Conservation (phyloP, 495 filamentous ascomycete species). For the Aspergillus steynii region DNA sequence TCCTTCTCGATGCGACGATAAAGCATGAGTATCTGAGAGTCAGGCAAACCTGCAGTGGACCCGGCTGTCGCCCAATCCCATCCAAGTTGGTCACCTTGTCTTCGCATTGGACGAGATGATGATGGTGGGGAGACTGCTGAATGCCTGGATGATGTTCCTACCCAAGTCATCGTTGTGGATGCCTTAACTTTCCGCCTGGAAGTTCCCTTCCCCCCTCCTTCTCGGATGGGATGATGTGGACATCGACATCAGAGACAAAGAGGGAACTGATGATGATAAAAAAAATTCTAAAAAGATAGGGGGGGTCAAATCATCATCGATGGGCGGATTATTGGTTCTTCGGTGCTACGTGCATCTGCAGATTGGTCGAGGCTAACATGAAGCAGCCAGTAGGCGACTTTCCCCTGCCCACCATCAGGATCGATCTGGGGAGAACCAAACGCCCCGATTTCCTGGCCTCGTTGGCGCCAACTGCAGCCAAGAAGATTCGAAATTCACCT, state of each 20-base stretch:
- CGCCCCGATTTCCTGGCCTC: constrained; percentile 13
- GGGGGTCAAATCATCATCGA: constrained; percentile 1
- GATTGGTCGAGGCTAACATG: constrained; percentile 18
- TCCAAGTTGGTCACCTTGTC: constrained; percentile 8
- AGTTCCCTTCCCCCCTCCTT: background rate
- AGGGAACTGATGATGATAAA: background rate
- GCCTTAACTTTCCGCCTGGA: background rate
- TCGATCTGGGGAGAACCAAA: constrained; percentile 3
- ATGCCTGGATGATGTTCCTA: constrained; percentile 6
- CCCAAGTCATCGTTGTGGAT: constrained; percentile 8
- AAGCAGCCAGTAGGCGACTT: constrained; percentile 18
- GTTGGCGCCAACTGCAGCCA: constrained; percentile 16
- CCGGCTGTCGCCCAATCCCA: constrained; percentile 5
- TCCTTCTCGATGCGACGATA: background rate
- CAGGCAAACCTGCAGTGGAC: constrained; percentile 11
- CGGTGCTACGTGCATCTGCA: constrained; percentile 1
- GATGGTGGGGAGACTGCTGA: no score
- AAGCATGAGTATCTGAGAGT: constrained; percentile 1
- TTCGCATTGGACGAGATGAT: background rate
- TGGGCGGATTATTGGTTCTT: background rate
- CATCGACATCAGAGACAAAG: background rate
- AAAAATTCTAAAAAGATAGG: background rate
- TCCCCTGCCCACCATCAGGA: constrained; percentile 4
- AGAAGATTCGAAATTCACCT: constrained; percentile 13
- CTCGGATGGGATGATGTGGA: background rate